A percentile compares a stretch with the other conserved stretches of the same genome.
Conservation (phyloP, 768 basidiomycete species). For the Phanerodontia chrysosporium region DNA sequence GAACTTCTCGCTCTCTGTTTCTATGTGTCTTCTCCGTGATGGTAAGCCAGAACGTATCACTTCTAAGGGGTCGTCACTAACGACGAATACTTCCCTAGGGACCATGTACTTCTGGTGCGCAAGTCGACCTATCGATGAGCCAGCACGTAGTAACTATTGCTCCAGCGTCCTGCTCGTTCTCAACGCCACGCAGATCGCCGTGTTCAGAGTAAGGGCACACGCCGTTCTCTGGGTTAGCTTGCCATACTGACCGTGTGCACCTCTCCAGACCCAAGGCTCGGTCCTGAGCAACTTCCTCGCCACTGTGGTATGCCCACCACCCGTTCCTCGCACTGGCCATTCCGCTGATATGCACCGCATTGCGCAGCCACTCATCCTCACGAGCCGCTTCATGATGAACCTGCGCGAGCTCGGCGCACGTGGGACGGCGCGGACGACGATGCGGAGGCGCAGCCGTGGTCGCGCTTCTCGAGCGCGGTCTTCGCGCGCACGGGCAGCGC, state of each 20-base stretch:
- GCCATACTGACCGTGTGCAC: too few relatives aligned
- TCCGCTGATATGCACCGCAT: neutral
- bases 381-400: constrained; percentile 2
- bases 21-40: neutral
- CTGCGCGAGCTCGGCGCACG: neutral
- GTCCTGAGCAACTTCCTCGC: neutral
- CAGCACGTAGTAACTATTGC: too few relatives aligned
- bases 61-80: neutral
- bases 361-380: neutral
- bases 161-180: neutral
- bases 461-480: neutral
- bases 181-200: neutral
- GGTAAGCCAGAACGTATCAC: neutral
- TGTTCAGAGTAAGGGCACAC: neutral
- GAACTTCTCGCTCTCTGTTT: neutral
- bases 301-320: neutral
- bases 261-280: neutral
- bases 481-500: neutral
- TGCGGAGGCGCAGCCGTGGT: neutral
- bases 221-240: too few relatives aligned
- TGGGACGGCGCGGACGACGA: neutral
- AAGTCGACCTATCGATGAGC: too few relatives aligned
- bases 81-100: neutral
- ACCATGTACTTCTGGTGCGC: neutral
- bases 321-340: neutral